Percentiles rank a stretch among this genome's conserved stretches.
These are phyloP conservation scores for Sarcomyxa edulis DNA, from an alignment of 768 basidiomycete genomes.

Conservation along the genomic window DNA sequence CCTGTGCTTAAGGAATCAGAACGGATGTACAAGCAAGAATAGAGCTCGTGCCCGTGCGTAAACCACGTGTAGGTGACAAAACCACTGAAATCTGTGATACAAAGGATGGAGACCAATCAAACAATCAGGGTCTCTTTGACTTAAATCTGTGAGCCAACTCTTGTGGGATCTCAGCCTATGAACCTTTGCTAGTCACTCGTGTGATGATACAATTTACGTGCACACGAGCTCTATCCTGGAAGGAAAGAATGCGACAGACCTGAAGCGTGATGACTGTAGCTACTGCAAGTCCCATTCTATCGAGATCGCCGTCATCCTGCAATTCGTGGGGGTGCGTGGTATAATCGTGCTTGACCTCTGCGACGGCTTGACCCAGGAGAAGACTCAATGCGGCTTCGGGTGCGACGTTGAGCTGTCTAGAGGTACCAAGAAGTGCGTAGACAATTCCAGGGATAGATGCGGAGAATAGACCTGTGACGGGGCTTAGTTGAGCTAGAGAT, in stretches of 20 bases:
- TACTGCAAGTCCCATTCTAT: slow-evolving; percentile 58
- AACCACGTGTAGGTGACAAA: no score
- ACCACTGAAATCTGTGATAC: no score
- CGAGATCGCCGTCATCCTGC: slow-evolving; percentile 38
- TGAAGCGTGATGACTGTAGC: slow-evolving; percentile 84
- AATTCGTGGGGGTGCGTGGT: slow-evolving; percentile 31
- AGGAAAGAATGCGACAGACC: no score
- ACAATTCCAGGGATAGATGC: slow-evolving; percentile 84
- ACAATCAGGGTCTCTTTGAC: no score
- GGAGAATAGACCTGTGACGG: slow-evolving; percentile 83
- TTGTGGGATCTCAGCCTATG: no score
- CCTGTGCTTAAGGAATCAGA: no score
- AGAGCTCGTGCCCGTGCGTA: no score
- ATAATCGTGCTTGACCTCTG: slow-evolving; percentile 53
- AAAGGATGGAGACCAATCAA: no score
- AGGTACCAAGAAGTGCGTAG: slow-evolving; percentile 88
- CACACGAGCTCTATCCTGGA: not conserved
- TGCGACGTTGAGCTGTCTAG: slow-evolving; percentile 74
- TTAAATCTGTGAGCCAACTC: no score
- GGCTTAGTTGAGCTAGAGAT: slow-evolving; percentile 79
- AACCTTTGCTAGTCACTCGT: no score
- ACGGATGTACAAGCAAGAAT: no score
- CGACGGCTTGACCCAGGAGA: slow-evolving; percentile 81
- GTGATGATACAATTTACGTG: no score
- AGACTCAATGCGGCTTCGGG: slow-evolving; percentile 88